Percentiles rank a stretch among this genome's conserved stretches.
Evolutionary conservation across 2,329 filamentous ascomycete genomes (phyloP).

Genomic region (Penicillium sp.): DNA sequence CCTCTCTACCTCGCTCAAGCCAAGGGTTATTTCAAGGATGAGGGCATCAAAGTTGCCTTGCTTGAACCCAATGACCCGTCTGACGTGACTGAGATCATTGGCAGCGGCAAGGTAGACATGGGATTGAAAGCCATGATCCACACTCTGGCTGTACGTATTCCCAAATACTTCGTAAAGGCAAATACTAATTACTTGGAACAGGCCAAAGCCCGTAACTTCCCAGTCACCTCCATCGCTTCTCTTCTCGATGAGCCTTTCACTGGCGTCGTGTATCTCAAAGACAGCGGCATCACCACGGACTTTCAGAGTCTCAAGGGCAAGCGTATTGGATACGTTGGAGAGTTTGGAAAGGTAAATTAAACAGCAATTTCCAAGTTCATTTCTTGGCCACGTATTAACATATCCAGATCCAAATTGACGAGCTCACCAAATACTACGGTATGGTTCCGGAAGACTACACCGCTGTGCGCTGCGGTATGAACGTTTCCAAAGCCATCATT

Average conservation of each 20-base stretch:
- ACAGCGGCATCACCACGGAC: conserved; percentile 69
- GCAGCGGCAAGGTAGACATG: conserved; percentile 69
- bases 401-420: conserved; percentile 70
- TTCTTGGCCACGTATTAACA: not conserved
- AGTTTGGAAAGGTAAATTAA: conserved; percentile 63
- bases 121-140: conserved; percentile 85
- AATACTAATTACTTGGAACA: conserved; percentile 25
- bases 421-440: conserved; percentile 72
- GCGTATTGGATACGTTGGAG: conserved; percentile 73
- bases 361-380: not conserved
- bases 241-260: conserved; percentile 78
- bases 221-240: conserved; percentile 67
- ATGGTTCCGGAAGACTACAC: conserved; percentile 71
- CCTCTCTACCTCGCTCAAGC: conserved; percentile 73
- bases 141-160: conserved; percentile 60
- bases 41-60: conserved; percentile 72
- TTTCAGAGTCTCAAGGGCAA: conserved; percentile 73
- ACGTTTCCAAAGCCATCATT: conserved; percentile 73
- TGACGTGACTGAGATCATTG: conserved; percentile 79
- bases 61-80: conserved; percentile 76
- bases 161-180: not conserved
- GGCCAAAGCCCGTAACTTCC: conserved; percentile 73
- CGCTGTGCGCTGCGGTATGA: conserved; percentile 75
- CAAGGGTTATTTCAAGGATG: conserved; percentile 69
- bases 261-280: conserved; percentile 71